These are phyloP conservation scores for Omphalea diandra DNA, from an alignment of 441 rosid genomes.

Conservation along the genomic window DNA sequence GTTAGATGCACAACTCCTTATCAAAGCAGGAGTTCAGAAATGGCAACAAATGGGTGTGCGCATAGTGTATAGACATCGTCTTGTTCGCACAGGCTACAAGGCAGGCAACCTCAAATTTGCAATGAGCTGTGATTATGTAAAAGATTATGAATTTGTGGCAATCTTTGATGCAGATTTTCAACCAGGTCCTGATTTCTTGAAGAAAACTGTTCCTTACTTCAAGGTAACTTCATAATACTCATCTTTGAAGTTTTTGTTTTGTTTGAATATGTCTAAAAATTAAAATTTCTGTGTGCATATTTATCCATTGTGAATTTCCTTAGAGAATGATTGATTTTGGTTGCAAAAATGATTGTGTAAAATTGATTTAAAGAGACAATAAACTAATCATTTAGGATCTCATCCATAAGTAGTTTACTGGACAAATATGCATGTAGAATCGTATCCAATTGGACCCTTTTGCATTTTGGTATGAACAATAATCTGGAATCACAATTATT, in stretches of 20 bases:
- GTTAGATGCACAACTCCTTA: conserved; percentile 66
- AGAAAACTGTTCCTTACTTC: conserved; percentile 82
- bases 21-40: conserved; percentile 86
- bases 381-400: background rate
- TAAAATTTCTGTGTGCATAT: background rate
- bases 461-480: background rate
- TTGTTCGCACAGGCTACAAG: conserved; percentile 88
- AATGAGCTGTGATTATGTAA: conserved; percentile 80
- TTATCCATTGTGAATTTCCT: background rate
- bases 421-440: background rate
- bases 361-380: background rate
- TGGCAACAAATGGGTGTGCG: conserved; percentile 91
- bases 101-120: conserved; percentile 97
- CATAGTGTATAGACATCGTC: conserved; percentile 82
- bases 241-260: background rate
- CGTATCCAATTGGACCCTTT: background rate
- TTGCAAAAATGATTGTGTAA: background rate
- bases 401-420: background rate
- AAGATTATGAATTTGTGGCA: conserved; percentile 85
- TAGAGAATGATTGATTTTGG: conserved; percentile 6
- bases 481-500: background rate
- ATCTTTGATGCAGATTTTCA: conserved; percentile 96
- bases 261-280: conserved; percentile 3
- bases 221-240: conserved; percentile 42
- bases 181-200: conserved; percentile 83